These are phyloP conservation scores for Fagus crenata DNA, from an alignment of 306 rosid genomes.

Conservation along the genomic window DNA sequence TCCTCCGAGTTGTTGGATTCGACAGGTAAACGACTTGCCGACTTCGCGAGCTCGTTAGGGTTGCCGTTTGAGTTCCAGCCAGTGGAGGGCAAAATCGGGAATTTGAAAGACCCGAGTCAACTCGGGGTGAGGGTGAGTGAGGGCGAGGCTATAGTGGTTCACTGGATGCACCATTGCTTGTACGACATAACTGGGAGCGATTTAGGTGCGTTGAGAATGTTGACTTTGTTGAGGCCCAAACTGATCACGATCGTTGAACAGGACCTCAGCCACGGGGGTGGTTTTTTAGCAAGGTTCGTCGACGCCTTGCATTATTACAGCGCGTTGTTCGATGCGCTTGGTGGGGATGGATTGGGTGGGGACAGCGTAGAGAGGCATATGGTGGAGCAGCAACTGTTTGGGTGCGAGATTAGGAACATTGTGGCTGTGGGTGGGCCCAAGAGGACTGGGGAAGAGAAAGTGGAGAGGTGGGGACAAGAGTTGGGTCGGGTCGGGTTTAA, in stretches of 20 bases:
- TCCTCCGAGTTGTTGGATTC: constrained; percentile 77
- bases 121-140: constrained; percentile 62
- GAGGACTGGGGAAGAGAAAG: constrained; percentile 81
- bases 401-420: constrained; percentile 88
- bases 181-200: constrained; percentile 95
- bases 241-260: constrained; percentile 84
- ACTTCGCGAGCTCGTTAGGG: constrained; percentile 77
- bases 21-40: constrained; percentile 86
- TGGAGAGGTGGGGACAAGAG: constrained; percentile 87
- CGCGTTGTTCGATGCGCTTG: constrained; percentile 99
- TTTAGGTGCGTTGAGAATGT: constrained; percentile 60
- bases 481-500: constrained; percentile 69
- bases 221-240: constrained; percentile 65
- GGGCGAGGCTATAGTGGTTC: constrained; percentile 81
- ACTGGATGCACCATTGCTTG: constrained; percentile 98
- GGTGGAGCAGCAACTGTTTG: constrained; percentile 96
- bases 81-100: constrained; percentile 87
- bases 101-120: constrained; percentile 60
- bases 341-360: constrained; percentile 70
- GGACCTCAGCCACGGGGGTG: constrained; percentile 87
- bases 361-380: constrained; percentile 74
- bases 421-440: constrained; percentile 96
- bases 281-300: constrained; percentile 84
- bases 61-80: constrained; percentile 87
- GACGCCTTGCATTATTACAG: constrained; percentile 98